A percentile compares a stretch with the other conserved stretches of the same genome.
Conservation (phyloP, 2,329 filamentous ascomycete species). For the Aspergillus piperis region DNA sequence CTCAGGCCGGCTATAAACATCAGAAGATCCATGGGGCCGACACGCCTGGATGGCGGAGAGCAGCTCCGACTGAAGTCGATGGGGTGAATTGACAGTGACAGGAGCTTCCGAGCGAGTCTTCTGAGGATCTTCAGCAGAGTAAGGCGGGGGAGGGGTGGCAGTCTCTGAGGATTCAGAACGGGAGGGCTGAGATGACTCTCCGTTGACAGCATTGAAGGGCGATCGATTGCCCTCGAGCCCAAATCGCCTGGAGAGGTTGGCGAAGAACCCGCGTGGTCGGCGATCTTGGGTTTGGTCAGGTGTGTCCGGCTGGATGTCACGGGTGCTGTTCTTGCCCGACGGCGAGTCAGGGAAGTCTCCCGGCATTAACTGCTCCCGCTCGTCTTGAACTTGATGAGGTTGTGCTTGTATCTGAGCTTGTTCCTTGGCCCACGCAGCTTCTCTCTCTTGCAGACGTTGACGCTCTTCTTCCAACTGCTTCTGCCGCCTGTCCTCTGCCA, state of each 20-base stretch:
- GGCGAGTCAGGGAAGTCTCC: slow-evolving; percentile 72
- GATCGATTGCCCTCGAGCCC: slow-evolving; percentile 60
- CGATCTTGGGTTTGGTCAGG: slow-evolving; percentile 39
- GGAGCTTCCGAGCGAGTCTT: slow-evolving; percentile 34
- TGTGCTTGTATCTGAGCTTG: slow-evolving; percentile 26
- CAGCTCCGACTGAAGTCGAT: slow-evolving; percentile 54
- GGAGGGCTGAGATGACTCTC: slow-evolving; percentile 27
- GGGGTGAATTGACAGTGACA: slow-evolving; percentile 37
- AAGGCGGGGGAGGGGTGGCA: slow-evolving; percentile 42
- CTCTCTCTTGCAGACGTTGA: slow-evolving; percentile 64
- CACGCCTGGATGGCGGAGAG: slow-evolving; percentile 77
- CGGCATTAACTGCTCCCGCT: slow-evolving; percentile 61
- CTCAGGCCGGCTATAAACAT: slow-evolving; percentile 71
- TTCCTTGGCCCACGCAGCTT: slow-evolving; percentile 51
- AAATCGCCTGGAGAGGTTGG: slow-evolving; percentile 66
- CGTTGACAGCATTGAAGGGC: slow-evolving; percentile 23
- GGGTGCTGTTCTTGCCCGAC: slow-evolving; percentile 42
- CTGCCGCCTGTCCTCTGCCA: slow-evolving; percentile 80
- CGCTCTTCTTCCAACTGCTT: slow-evolving; percentile 72
- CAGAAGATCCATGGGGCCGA: slow-evolving; percentile 71
- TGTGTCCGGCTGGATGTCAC: slow-evolving; percentile 25
- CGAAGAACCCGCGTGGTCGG: slow-evolving; percentile 63
- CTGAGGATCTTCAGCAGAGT: slow-evolving; percentile 39
- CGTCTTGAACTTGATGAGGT: slow-evolving; percentile 29
- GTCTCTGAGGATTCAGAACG: slow-evolving; percentile 23